Conservation (phyloP, 345 rosid genomes). For the Syzygium oleosum region DNA sequence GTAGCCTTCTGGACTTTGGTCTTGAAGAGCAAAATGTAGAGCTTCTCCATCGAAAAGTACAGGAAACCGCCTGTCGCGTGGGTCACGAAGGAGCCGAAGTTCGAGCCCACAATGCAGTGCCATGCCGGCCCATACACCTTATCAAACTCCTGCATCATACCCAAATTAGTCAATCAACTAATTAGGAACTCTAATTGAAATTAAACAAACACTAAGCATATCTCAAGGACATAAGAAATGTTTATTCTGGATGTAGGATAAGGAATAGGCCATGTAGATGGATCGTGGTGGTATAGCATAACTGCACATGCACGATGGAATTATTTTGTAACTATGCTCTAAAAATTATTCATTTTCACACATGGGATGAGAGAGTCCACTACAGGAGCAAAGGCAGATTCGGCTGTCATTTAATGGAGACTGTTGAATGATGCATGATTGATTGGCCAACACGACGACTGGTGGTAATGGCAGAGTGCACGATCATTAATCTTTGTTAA, state of each 20-base stretch:
- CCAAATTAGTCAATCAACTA: neutral
- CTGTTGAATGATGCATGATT: neutral
- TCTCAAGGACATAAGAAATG: neutral
- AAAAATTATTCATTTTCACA: neutral
- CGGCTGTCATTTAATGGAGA: neutral
- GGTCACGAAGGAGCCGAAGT: constrained; percentile 83
- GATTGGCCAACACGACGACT: neutral
- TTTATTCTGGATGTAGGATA: neutral
- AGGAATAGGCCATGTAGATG: neutral
- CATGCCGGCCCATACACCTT: constrained; percentile 88
- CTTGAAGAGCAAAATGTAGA: constrained; percentile 55
- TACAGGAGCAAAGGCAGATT: neutral
- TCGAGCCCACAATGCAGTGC: constrained; percentile 91
- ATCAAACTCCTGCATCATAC: constrained; percentile 64
- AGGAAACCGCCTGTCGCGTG: constrained; percentile 79
- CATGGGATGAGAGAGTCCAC: neutral
- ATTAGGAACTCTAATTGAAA: neutral
- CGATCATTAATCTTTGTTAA: neutral
- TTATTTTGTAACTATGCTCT: neutral
- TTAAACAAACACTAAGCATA: neutral
- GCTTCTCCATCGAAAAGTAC: constrained; percentile 75
- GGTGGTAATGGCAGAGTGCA: neutral
- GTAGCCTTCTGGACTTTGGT: constrained; percentile 51
- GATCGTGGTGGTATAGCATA: neutral
- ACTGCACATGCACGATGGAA: neutral